phyloP scores from a whole-genome alignment of 2,329 filamentous ascomycete genomes.

The Alternaria longipes region DNA sequence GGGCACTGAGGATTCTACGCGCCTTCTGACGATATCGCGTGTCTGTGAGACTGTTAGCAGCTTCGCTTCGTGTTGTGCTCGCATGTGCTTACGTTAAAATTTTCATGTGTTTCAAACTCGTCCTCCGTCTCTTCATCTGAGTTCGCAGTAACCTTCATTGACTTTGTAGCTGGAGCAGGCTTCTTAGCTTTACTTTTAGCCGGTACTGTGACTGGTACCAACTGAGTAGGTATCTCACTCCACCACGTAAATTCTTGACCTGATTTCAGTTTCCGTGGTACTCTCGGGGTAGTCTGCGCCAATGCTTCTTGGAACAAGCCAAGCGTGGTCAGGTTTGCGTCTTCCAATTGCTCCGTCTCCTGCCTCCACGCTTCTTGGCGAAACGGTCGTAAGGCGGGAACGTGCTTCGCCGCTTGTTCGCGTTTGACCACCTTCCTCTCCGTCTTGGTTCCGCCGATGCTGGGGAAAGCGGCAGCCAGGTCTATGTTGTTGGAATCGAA shows the following conservation, averaged over 20 bases:
- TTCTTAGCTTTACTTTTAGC: constrained; percentile 21
- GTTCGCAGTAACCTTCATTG: constrained; percentile 17
- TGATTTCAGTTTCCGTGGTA: constrained; percentile 38
- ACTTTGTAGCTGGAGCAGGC: constrained; percentile 8
- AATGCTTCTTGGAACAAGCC: constrained; percentile 48
- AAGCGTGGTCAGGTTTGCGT: constrained; percentile 39
- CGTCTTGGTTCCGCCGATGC: constrained; percentile 57
- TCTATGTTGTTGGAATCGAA: constrained; percentile 66
- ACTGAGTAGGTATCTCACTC: constrained; percentile 22
- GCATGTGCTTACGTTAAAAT: constrained; percentile 37
- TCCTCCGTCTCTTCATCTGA: constrained; percentile 45
- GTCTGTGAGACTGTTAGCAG: constrained; percentile 21
- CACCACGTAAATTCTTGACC: constrained; percentile 35
- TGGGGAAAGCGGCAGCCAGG: constrained; percentile 66
- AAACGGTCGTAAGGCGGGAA: constrained; percentile 65
- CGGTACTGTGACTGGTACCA: constrained; percentile 18
- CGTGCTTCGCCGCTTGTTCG: constrained; percentile 61
- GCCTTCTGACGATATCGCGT: constrained; percentile 13
- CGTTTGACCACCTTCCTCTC: constrained; percentile 57
- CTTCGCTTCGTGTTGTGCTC: too few species aligned
- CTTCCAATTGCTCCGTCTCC: constrained; percentile 36
- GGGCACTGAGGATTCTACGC: background rate
- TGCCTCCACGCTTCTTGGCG: constrained; percentile 58
- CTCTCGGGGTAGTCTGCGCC: constrained; percentile 34
- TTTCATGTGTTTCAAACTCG: constrained; percentile 48